Evolutionary conservation across 2,329 filamentous ascomycete species (phyloP).

Genomic region (Sporothrix pseudoabietina): DNA sequence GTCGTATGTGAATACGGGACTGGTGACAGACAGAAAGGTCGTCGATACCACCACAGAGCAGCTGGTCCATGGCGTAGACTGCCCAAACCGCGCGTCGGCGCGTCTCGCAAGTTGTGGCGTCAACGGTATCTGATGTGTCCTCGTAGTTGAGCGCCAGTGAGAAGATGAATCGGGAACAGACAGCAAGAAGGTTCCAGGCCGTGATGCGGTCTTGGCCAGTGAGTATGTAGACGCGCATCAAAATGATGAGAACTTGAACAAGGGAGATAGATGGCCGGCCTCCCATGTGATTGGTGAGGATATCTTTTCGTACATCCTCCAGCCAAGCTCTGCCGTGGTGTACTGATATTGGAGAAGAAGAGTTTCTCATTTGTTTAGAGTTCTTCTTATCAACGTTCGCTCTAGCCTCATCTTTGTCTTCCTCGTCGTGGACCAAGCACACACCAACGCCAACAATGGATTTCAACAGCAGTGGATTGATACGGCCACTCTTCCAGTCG

Average conservation of each 20-base stretch:
- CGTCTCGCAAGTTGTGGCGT: constrained; percentile 33
- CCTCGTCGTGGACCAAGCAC: constrained; percentile 30
- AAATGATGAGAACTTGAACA: constrained; percentile 11
- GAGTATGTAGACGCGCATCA: background rate
- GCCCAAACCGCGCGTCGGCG: constrained; percentile 39
- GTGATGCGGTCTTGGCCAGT: background rate
- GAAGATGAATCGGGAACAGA: constrained; percentile 9
- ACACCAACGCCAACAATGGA: constrained; percentile 32
- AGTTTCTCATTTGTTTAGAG: background rate
- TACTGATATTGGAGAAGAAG: background rate
- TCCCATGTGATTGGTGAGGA: background rate
- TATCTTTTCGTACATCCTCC: background rate
- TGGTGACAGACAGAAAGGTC: constrained; percentile 39
- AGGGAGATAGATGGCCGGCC: background rate
- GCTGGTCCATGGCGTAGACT: constrained; percentile 36
- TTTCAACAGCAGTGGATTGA: constrained; percentile 36
- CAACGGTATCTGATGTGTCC: background rate
- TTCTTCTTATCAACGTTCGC: too few relatives aligned
- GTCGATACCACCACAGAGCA: constrained; percentile 39
- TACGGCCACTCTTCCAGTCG: constrained; percentile 37
- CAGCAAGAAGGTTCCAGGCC: constrained; percentile 13
- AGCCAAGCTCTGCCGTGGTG: background rate
- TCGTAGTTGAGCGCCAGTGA: constrained; percentile 23
- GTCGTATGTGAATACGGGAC: constrained; percentile 34
- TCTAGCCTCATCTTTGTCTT: background rate